phyloP scores from a whole-genome alignment of 139 green algal genomes.

The Diplosphaera chodatii region DNA sequence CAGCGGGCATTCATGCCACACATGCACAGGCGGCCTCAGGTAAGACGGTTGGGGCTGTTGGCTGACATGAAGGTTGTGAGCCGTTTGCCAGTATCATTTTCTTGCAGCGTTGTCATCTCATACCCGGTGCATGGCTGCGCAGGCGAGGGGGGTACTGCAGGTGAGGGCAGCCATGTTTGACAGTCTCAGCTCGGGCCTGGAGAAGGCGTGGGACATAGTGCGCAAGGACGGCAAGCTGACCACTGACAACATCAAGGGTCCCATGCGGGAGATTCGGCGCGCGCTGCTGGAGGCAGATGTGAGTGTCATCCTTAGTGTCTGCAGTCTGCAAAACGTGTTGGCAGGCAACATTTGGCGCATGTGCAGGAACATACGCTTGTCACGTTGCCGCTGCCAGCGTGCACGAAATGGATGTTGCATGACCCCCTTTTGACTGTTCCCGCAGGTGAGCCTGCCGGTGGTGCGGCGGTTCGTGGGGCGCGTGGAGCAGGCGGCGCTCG shows the following conservation, averaged over 20 bases:
- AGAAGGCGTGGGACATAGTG: constrained; percentile 77
- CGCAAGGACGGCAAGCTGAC: constrained; percentile 77
- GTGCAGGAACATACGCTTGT: too few species aligned
- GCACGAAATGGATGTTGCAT: too few species aligned
- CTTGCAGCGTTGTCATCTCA: too few species aligned
- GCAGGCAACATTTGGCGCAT: too few species aligned
- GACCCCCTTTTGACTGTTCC: too few species aligned
- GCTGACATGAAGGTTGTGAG: too few species aligned
- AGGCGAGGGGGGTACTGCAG: not conserved
- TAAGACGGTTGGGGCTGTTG: too few species aligned
- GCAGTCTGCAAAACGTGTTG: too few species aligned
- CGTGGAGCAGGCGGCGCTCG: constrained; percentile 81
- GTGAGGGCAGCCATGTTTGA: constrained; percentile 77
- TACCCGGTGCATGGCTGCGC: not conserved
- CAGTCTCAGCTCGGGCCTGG: constrained; percentile 62
- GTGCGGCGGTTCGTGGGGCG: constrained; percentile 87
- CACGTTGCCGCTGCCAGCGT: too few species aligned
- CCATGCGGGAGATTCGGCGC: constrained; percentile 83
- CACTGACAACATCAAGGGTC: constrained; percentile 91
- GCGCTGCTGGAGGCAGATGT: constrained; percentile 96
- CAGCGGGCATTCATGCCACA: not conserved
- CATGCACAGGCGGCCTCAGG: not conserved
- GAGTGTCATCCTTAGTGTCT: not conserved
- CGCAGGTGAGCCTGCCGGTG: constrained; percentile 76
- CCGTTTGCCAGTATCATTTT: too few species aligned